Percentiles rank a stretch among this genome's conserved stretches.
Evolutionary conservation across 1,284 basidiomycete genomes (phyloP).

Genomic region (Trichosporon ovoides): DNA sequence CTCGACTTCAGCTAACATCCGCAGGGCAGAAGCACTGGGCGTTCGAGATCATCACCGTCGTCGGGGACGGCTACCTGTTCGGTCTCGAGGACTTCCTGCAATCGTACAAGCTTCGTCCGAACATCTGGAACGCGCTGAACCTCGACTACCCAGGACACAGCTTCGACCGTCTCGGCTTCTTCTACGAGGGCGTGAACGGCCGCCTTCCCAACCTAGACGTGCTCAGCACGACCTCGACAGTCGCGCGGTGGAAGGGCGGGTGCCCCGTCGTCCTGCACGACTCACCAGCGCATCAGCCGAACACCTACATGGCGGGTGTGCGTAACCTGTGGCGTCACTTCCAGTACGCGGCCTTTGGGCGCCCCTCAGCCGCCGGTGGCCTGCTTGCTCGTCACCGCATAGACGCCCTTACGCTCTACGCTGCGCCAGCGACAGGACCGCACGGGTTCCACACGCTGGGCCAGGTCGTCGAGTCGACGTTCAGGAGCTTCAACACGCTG

Average conservation of each 20-base stretch:
- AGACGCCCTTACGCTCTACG: constrained; percentile 87
- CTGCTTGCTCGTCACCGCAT: constrained; percentile 66
- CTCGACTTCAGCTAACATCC: constrained; percentile 6
- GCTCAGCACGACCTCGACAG: constrained; percentile 71
- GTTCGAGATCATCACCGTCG: constrained; percentile 84
- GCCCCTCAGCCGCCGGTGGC: constrained; percentile 50
- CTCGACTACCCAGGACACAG: constrained; percentile 96
- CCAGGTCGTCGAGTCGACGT: constrained; percentile 74
- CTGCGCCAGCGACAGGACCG: constrained; percentile 78
- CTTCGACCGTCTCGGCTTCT: constrained; percentile 85
- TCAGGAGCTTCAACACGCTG: constrained; percentile 85
- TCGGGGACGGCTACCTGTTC: constrained; percentile 81
- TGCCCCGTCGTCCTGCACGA: constrained; percentile 74
- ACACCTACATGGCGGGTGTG: constrained; percentile 24
- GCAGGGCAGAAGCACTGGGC: constrained; percentile 86
- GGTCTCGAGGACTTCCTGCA: constrained; percentile 90
- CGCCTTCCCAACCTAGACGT: constrained; percentile 94
- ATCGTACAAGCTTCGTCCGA: constrained; percentile 72
- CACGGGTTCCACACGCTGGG: constrained; percentile 93
- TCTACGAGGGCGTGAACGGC: constrained; percentile 92
- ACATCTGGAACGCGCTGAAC: constrained; percentile 91
- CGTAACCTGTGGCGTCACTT: constrained; percentile 40
- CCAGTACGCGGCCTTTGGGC: constrained; percentile 39
- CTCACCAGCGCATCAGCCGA: constrained; percentile 48
- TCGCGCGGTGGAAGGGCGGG: constrained; percentile 65